Evolutionary conservation across 164 flowering plant genomes (phyloP).

Genomic region (Platanus orientalis): DNA sequence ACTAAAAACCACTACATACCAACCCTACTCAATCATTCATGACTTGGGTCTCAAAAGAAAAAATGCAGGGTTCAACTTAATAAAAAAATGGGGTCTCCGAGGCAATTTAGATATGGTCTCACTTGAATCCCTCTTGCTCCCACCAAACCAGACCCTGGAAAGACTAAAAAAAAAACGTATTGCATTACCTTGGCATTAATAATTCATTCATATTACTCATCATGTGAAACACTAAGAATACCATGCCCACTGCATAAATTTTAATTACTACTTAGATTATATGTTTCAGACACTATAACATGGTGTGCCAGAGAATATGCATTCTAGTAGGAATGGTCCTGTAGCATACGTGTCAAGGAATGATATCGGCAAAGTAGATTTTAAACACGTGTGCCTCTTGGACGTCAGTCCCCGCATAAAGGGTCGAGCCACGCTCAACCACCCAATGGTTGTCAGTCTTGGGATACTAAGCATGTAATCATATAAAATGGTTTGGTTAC

Average conservation of each 20-base stretch:
- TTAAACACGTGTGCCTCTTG: neutral
- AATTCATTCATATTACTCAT: neutral
- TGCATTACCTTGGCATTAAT: no score
- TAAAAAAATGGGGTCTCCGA: slow-evolving; percentile 12
- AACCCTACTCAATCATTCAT: slow-evolving; percentile 18
- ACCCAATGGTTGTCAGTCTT: neutral
- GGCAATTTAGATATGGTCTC: slow-evolving; percentile 27
- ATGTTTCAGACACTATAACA: neutral
- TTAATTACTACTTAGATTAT: neutral
- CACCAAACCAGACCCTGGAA: slow-evolving; percentile 29
- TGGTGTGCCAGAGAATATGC: neutral
- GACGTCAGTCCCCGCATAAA: slow-evolving; percentile 8
- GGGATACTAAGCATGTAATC: neutral
- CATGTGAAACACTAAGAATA: neutral
- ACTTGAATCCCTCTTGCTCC: slow-evolving; percentile 32
- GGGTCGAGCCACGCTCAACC: neutral
- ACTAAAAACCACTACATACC: slow-evolving; percentile 4
- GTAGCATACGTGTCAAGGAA: neutral
- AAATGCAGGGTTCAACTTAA: neutral
- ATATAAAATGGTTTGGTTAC: neutral
- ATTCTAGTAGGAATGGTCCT: neutral
- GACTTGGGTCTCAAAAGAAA: neutral
- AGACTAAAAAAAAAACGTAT: neutral
- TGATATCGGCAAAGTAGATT: neutral
- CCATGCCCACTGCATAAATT: neutral